Evolutionary conservation across 2,329 filamentous ascomycete species (phyloP).

Genomic region (Conoideocrella luteorostrata): DNA sequence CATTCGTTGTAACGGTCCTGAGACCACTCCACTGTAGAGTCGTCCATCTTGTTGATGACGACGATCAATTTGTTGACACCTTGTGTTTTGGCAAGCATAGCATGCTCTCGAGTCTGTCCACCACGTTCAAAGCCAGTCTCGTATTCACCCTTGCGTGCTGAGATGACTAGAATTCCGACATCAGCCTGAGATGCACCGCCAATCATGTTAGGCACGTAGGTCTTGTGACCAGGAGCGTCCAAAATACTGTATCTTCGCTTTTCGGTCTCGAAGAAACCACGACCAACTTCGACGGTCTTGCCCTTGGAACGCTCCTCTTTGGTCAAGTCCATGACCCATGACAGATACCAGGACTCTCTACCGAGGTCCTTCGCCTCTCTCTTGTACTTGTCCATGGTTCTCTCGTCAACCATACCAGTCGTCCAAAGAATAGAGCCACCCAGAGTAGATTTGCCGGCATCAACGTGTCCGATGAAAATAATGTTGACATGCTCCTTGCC

Average conservation of each 20-base stretch:
- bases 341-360: slow-evolving; percentile 97
- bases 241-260: slow-evolving; percentile 95
- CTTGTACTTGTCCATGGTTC: slow-evolving; percentile 98
- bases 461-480: slow-evolving; percentile 96
- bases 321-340: slow-evolving; percentile 95
- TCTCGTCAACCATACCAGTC: slow-evolving; percentile 98
- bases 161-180: slow-evolving; percentile 92
- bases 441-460: slow-evolving; percentile 94
- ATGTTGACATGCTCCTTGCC: slow-evolving; percentile 92
- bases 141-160: slow-evolving; percentile 94
- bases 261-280: slow-evolving; percentile 94
- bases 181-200: slow-evolving; percentile 90
- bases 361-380: slow-evolving; percentile 92
- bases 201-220: slow-evolving; percentile 97
- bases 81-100: slow-evolving; percentile 95
- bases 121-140: slow-evolving; percentile 97
- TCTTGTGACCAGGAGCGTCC: slow-evolving; percentile 96
- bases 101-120: slow-evolving; percentile 94
- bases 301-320: slow-evolving; percentile 95
- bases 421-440: slow-evolving; percentile 89
- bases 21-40: slow-evolving; percentile 92
- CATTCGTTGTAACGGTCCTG: slow-evolving; percentile 91
- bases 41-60: slow-evolving; percentile 99
- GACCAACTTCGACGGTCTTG: slow-evolving; percentile 95
- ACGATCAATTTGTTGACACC: slow-evolving; percentile 96